Base-by-base conservation (phyloP, 495 filamentous ascomycete genomes). In the Penicillium alfredii region DNA sequence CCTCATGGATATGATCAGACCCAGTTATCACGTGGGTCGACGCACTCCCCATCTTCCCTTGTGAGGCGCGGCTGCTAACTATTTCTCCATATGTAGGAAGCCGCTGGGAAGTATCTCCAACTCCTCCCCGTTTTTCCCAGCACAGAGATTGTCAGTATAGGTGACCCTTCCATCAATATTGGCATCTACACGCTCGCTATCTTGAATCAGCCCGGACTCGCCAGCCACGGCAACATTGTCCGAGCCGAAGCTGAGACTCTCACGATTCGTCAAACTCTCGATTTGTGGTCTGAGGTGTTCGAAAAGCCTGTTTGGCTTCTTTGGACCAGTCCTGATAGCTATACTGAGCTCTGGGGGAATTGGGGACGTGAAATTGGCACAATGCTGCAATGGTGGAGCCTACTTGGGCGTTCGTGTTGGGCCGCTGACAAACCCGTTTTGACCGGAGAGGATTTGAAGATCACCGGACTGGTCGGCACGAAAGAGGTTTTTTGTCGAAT, bases 171-270 rank as follows among this genome's bases (percentile, higher is more conserved):
- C 2, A 42, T 33, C 8, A 75, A 73, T 31, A 24, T 66, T 10
- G 60, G 60, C 0, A 26, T 53, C 10, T 69, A 67, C 36, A 59
- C 61, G 1, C 26, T 38, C n/a, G 53, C 65, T 6, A 63, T 71
- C 18, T 37, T 73, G 1, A 41, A 43, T 8, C 51, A 68, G 42
- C 63, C 61, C 0, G 44, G 49, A 3, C 46, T 56, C 31, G 61
- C 58, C 6, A 25, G 28, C 12, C 27, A 18, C 3, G 58, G 52
- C 4, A 53, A 39, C 11, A 40, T 56, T 22, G 68, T 72, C 2
- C 20, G 58, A 4, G 60, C 56, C 1, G 13, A 34, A 4, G 39
- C 42, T 0, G 63, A 65, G 38, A 23, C 28, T 8, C 34, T 19
- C 1, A 59, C 58, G 0, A 47, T 52, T 0, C 64, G 49, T 2